These are phyloP conservation scores for Calonectria henricotiae DNA, from an alignment of 2,329 filamentous ascomycete species.

Conservation along the genomic window DNA sequence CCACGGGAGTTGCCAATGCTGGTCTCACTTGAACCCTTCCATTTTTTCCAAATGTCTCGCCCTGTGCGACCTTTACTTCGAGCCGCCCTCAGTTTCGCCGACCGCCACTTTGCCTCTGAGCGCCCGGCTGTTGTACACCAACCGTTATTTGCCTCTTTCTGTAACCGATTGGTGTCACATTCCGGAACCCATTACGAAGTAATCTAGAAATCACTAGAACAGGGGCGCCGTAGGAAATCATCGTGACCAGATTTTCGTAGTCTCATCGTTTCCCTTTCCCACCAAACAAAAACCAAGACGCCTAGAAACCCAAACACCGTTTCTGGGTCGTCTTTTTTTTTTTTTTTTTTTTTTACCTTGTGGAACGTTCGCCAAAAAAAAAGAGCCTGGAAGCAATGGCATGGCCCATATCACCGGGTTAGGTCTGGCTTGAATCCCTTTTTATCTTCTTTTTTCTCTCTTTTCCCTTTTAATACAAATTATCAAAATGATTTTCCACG, in stretches of 20 bases:
- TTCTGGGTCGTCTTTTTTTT: neutral
- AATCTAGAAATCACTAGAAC: conserved; percentile 22
- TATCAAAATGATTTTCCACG: neutral
- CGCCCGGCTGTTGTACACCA: neutral
- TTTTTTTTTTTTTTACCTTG: neutral
- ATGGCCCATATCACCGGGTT: conserved; percentile 24
- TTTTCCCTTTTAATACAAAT: neutral
- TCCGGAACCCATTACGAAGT: conserved; percentile 6
- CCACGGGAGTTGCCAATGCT: conserved; percentile 6
- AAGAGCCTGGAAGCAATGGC: conserved; percentile 8
- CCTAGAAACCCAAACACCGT: neutral
- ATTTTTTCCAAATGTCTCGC: conserved; percentile 14
- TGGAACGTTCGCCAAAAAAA: conserved; percentile 17
- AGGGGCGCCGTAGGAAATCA: conserved; percentile 4
- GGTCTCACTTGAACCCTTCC: conserved; percentile 17
- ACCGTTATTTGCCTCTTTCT: neutral
- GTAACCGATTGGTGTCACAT: conserved; percentile 6
- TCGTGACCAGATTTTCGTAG: neutral
- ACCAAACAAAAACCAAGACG: neutral
- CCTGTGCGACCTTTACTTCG: conserved; percentile 7
- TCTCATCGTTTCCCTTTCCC: neutral
- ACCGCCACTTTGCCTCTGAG: conserved; percentile 5
- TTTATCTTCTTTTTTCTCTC: no score
- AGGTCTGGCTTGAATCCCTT: neutral
- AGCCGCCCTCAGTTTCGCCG: conserved; percentile 3